Conservation (phyloP, 306 rosid species). For the Albizia julibrissin region DNA sequence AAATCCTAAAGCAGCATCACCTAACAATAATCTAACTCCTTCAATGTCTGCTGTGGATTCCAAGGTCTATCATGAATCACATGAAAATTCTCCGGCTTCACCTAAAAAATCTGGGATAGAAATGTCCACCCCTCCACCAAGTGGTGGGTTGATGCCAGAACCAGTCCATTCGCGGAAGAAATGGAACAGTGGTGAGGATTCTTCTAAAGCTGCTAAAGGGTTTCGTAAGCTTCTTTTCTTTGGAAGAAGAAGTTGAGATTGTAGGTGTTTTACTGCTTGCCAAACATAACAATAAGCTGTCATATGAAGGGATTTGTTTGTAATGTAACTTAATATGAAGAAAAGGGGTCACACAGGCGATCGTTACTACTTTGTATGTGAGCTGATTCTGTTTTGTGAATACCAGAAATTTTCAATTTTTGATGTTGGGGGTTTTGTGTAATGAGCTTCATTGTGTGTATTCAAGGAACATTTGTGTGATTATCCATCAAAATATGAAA, state of each 20-base stretch:
- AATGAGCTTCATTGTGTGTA: slow-evolving; percentile 14
- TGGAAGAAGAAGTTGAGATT: slow-evolving; percentile 69
- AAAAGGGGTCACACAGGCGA: slow-evolving; percentile 31
- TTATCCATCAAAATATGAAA: not conserved
- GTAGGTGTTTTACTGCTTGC: slow-evolving; percentile 35
- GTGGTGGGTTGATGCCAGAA: slow-evolving; percentile 46
- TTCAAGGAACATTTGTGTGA: not conserved
- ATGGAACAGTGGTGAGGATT: slow-evolving; percentile 82
- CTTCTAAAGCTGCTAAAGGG: slow-evolving; percentile 78
- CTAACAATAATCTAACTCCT: slow-evolving; percentile 34
- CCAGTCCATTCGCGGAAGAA: slow-evolving; percentile 76
- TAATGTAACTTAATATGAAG: slow-evolving; percentile 41
- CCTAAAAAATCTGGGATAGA: slow-evolving; percentile 55
- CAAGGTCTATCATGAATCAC: slow-evolving; percentile 40
- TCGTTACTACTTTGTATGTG: not conserved
- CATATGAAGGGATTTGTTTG: slow-evolving; percentile 36
- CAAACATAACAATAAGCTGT: slow-evolving; percentile 33
- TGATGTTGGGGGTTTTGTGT: not conserved
- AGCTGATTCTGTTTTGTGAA: slow-evolving; percentile 32
- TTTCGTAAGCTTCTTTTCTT: slow-evolving; percentile 90
- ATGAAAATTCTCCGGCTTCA: slow-evolving; percentile 37
- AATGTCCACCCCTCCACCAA: slow-evolving; percentile 69
- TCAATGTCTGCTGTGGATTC: slow-evolving; percentile 37
- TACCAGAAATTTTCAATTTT: not conserved
- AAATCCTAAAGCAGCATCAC: slow-evolving; percentile 44